Base-by-base conservation (phyloP, 176 grass and related monocot genomes). In the Calamus simplicifolius region DNA sequence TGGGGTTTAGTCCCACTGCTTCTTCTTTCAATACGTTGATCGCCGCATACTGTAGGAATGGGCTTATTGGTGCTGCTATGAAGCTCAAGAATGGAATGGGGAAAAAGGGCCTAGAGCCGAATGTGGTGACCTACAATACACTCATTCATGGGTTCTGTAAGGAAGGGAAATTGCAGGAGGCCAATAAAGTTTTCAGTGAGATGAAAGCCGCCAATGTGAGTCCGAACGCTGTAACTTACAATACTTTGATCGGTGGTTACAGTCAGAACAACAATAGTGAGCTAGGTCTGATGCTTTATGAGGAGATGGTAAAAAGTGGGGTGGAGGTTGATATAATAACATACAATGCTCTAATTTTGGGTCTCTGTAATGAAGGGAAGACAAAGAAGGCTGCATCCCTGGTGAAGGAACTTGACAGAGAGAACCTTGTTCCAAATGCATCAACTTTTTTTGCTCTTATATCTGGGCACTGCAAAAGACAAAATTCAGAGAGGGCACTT, bases 401-500 rank as follows among this genome's bases (percentile, higher is more conserved):
- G 29, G 63, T 87, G 69, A 82, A 76, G 61, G 74, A 87, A 21
- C 80, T 95, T 56, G 54, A 78, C 48, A 71, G 51, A 0, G 48
- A 68, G 19, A 87, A 95, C 51, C 19, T 95, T 75, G 73, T 59
- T 4, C 86, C 80, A 2, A 90, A 87, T 82, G 80, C 74, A 3
- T 81, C 74, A 3, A 95, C 91, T 51, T 90, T 87, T 69, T 55
- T 80, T 4, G 86, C 86, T 19, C 65, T 95, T 38, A 80, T 87
- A 71, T 13, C 60, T 61, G 86, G 91, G 35, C 65, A 89, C 21
- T 95, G 86, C 28, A 83, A 68, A 65, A 79, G 59, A 71, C 71
- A 90, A 49, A 95, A 95, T 64, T 90, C 86, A 15, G 90, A 95
- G 71, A 54, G 74, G 26, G 90, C 90, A 12, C 28, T 90, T 27